Conservation (phyloP, 768 basidiomycete genomes). For the Trametes cinnabarina region DNA sequence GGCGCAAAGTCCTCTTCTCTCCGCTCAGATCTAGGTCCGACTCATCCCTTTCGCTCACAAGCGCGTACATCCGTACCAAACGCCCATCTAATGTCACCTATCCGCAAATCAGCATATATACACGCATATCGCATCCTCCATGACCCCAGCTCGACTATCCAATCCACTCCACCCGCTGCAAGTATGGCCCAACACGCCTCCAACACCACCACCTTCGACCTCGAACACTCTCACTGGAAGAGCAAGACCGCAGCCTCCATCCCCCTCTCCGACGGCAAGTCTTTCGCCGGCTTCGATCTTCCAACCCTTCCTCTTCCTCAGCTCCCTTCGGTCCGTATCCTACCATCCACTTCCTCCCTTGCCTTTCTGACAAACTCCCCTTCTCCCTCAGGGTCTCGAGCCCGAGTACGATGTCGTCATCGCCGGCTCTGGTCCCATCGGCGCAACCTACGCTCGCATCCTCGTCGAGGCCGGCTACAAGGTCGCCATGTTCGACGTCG, state of each 20-base stretch:
- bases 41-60: no score
- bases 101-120: no score
- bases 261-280: background rate
- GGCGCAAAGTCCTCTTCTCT: no score
- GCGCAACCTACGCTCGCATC: constrained; percentile 27
- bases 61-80: no score
- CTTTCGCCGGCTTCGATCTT: background rate
- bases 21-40: no score
- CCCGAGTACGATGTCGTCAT: constrained; percentile 28
- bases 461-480: constrained; percentile 23
- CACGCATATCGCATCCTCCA: no score
- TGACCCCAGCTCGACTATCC: no score
- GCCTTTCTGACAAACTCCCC: no score
- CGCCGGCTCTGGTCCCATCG: constrained; percentile 33
- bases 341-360: no score
- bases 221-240: background rate
- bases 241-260: background rate
- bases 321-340: background rate
- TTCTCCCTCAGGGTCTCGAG: background rate
- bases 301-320: background rate
- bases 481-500: constrained; percentile 16
- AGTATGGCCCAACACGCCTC: background rate
- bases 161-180: no score
- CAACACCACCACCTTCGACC: background rate
- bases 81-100: no score